Base-by-base conservation (phyloP, 2,329 filamentous ascomycete species). In the Aureobasidium sp. region DNA sequence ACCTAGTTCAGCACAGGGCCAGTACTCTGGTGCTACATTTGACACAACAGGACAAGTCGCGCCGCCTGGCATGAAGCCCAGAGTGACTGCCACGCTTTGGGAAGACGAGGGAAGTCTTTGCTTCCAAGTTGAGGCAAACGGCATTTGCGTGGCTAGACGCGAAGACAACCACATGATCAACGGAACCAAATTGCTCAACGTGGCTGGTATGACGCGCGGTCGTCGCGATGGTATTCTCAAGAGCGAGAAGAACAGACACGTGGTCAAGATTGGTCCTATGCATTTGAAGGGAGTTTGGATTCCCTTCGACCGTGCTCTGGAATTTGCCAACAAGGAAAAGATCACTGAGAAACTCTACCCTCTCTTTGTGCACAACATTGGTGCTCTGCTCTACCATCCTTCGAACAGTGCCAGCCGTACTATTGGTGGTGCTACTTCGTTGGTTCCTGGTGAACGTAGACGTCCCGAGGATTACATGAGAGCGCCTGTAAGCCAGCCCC, bases 121-220 rank as follows among this genome's bases (percentile, higher is more conserved):
- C 77, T 99, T 97, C 73, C 94, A 97, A 74, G 94, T 97, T 1
- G 94, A 97, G 75, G 93, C 94, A 3, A 88, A 94, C 68, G 93
- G 93, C 52, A 93, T 99, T 59, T 99, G 94, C 74, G 94, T 97
- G 63, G 93, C 93, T 59, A 85, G 94, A 67, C 84, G 94, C 73
- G 93, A 97, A 84, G 93, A 97, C 70, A 97, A 97, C 76, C 91
- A 96, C 77, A 97, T 99, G 90, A 97, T 99, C 75, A 99, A 97
- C 71, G 94, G 94, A 20, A 99, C 94, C 0, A 99, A 97, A 76
- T 81, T 99, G 63, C 79, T 97, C 63, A 99, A 99, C 68, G 94
- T 99, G 59, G 94, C 94, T 56, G 93, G 94, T 13, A 99, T 99
- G 94, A 99, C 94, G 15, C 85, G 94, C 74, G 94, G 94, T 62